These are phyloP conservation scores for Zygoascus bituminiphila DNA, from an alignment of 805 yeast genomes.

Conservation along the genomic window DNA sequence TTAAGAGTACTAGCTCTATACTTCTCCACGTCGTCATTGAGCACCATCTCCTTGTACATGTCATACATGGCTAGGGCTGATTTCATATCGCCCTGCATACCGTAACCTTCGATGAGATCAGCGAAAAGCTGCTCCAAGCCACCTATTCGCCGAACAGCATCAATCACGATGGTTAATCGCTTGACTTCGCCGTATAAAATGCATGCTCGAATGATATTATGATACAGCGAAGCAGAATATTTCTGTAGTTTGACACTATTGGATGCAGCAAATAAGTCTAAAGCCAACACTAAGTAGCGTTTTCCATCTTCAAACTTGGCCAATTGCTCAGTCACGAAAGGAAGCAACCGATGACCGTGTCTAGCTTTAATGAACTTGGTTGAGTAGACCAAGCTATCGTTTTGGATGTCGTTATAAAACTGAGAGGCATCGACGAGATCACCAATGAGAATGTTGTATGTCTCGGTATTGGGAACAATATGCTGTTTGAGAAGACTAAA, in stretches of 20 bases:
- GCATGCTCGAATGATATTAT: constrained; percentile 1
- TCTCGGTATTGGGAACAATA: constrained; percentile 20
- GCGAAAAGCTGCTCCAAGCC: background rate
- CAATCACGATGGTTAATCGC: background rate
- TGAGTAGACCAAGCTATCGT: constrained; percentile 5
- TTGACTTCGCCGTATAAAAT: background rate
- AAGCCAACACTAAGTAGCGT: constrained; percentile 21
- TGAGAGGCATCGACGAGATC: constrained; percentile 20
- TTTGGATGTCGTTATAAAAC: background rate
- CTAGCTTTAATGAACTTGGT: constrained; percentile 1
- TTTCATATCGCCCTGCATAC: constrained; percentile 14
- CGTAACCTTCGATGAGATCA: constrained; percentile 19
- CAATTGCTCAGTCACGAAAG: constrained; percentile 8
- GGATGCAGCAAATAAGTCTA: constrained; percentile 26
- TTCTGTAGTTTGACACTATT: constrained; percentile 16
- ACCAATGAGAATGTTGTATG: constrained; percentile 23
- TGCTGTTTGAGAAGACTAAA: constrained; percentile 20
- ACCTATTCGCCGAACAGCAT: background rate
- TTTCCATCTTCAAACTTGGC: constrained; percentile 10
- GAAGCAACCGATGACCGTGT: constrained; percentile 6
- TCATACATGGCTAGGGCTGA: constrained; percentile 18
- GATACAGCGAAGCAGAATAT: constrained; percentile 10
- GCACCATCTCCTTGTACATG: constrained; percentile 13
- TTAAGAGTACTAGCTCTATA: constrained; percentile 5
- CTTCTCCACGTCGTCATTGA: constrained; percentile 3